Base-by-base conservation (phyloP, 805 yeast species). In the Blastobotrys chiropterorum region DNA sequence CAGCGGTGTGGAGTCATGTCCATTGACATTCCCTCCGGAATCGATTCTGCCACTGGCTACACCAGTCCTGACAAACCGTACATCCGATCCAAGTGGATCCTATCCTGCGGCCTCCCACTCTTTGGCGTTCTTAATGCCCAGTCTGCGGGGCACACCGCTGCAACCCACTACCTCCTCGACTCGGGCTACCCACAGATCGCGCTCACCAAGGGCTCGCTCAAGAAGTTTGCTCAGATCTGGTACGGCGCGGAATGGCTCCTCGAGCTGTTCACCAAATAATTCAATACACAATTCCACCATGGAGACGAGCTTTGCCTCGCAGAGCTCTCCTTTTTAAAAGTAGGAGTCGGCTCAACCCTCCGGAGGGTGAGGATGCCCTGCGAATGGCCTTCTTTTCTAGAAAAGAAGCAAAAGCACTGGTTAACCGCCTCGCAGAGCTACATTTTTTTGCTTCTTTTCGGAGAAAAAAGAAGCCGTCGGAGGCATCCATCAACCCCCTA, bases 1-100 rank as follows among this genome's bases (percentile, higher is more conserved):
- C 71, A 73, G 5, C 63, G 65, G 13, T 67, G 75, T 3, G 74
- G 77, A 39, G 70, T 77, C 7, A 61, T 86, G 69, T 85, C 96
- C 0, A 63, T 90, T 22, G 96, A 89, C 62, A 78, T 86, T 22
- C 90, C 96, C 3, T 78, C 90, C 0, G 96, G 96, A 3, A 71
- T 85, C 41, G 95, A 87, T 62, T 83, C 90, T 5, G 87, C 94
- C 3, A 80, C 95, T 0, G 97, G 96, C 5, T 69, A 72, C 15
- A 60, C 65, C 6, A 43, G 58, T 38, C 42, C 56, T 19, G 47
- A 17, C 42, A 50, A 46, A 38, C n/a, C 42, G 17, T 51, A 17
- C 20, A 62, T 83, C 7, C 67, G 71, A 11, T 71, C 85, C 52
- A 76, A 75, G 53, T 81, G 82, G 69, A 75, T 87, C 38, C 76